Evolutionary conservation across 2,329 filamentous ascomycete genomes (phyloP), one percentile per base, ranked within the genome.

Genomic region (Ophiosphaerella herpotricha): DNA sequence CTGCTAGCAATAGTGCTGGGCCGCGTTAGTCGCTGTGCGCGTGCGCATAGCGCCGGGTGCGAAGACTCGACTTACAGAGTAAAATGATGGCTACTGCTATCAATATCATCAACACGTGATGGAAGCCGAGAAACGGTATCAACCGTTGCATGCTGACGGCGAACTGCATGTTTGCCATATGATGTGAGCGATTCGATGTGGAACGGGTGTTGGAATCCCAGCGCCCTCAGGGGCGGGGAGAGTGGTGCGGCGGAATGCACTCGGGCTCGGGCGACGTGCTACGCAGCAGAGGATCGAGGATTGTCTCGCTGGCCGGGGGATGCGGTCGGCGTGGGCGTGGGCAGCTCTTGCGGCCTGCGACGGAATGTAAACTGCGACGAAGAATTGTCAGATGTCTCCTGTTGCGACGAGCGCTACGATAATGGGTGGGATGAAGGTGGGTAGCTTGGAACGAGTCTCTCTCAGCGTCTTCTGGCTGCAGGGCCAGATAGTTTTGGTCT

Each of bases 71-170:
- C 91, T 78, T 80, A 96, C 92, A 97, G 61, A 99, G 82, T 71
- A 99, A 80, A 74, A 99, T 96, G 68, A 99, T 96, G 39, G 92
- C 85, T 51, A 97, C 80, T 48, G 90, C 92, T 70, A 99, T 96
- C 61, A 99, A 79, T 65, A 99, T 91, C 94, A 99, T 99, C 74
- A 99, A 84, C 60, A 97, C 88, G 85, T 99, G 85, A 70, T 87
- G 85, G 85, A 85, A 87, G 55, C 84, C 84, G 58, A 87, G 76
- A 71, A 84, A 79, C 52, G 83, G 82, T 72, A 86, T 76, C 65
- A 85, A 76, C 65, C 75, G 75, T 71, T 79, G 77, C 61, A 81
- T 75, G 68, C 77, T 78, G 53, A 80, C 76, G 23, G 78, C 77
- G 63, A 81, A 80, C 58, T 72, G 66, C 61, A 80, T 70, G 60